Base-by-base conservation (phyloP, 2,329 filamentous ascomycete genomes). In the Didymella sp. region DNA sequence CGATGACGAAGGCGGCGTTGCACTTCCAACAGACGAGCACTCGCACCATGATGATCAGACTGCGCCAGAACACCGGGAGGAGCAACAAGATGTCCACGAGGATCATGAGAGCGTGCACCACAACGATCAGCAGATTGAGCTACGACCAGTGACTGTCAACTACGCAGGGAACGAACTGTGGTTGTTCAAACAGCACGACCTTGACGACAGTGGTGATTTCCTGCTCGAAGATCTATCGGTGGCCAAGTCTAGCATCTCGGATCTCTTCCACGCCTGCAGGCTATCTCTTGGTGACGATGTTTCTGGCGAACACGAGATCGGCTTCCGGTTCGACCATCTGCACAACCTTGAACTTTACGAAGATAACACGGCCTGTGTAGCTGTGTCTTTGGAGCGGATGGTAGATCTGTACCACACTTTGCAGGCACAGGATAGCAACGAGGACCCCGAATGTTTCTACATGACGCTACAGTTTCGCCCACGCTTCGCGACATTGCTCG, bases 321-420 rank as follows among this genome's bases (percentile, higher is more conserved):
- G 59, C 82, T 82, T 74, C 31, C 63, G 69, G 8, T 70, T 73
- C 30, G 70, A 74, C 28, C 61, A 71, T 44, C 76, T 89, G 48
- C 62, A 68, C 45, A 65, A 64, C 27, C 60, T 72, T 43, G 68
- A 73, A 50, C 49, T 74, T 4, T 74, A 66, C 37, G 69, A 74
- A 44, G 72, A 74, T 41, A 67, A 65, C 44, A 71, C 64, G 4
- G 66, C 67, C n/a, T 73, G 67, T 44, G 66, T 69, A n/a, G 62
- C 66, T 33, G 59, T 71, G 21, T 65, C 61, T 8, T 52, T 75
- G 45, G 61, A 81, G 42, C 80, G 87, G 54, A 77, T 90, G 41
- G 73, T 89, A 56, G 80, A 85, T 49, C 71, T 88, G 42, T 88
- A 87, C 66, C 73, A 87, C 56, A 78, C 80, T 15, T 76, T 90